A percentile compares a stretch with the other conserved stretches of the same genome.
Evolutionary conservation across 495 filamentous ascomycete genomes (phyloP).

Genomic region (Penicillium pulvis): DNA sequence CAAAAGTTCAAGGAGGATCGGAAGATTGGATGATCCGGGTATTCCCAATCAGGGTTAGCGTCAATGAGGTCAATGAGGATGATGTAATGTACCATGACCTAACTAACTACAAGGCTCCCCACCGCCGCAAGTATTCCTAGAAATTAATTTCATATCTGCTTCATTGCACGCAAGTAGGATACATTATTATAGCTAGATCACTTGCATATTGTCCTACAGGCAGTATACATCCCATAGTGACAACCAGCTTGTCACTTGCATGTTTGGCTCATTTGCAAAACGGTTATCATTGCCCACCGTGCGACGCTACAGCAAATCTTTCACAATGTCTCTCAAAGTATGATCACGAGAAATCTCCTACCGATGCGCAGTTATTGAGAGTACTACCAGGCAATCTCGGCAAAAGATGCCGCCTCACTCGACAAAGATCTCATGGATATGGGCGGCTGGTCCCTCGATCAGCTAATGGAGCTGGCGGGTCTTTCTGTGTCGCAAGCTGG

Average conservation of each 20-base stretch:
- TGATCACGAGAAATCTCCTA: neutral
- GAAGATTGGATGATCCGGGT: constrained; percentile 32
- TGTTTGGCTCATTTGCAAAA: constrained; percentile 28
- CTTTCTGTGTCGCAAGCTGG: constrained; percentile 92
- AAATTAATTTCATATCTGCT: neutral
- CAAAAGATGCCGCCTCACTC: constrained; percentile 83
- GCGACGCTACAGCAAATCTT: constrained; percentile 33
- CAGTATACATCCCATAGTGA: neutral
- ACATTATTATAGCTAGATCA: neutral
- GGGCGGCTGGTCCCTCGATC: constrained; percentile 92
- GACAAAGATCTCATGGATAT: constrained; percentile 93
- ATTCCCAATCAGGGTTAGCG: constrained; percentile 31
- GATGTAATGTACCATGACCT: constrained; percentile 32
- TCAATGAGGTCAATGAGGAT: constrained; percentile 17
- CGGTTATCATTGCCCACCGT: constrained; percentile 17
- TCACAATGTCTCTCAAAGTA: constrained; percentile 48
- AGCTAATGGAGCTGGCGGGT: constrained; percentile 96
- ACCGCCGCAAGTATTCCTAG: neutral
- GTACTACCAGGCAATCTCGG: constrained; percentile 70
- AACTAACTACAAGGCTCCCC: neutral
- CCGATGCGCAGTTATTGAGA: neutral
- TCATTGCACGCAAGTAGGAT: neutral
- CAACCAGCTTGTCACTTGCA: constrained; percentile 16
- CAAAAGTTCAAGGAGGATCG: constrained; percentile 34
- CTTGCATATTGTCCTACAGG: neutral